Evolutionary conservation across 495 filamentous ascomycete genomes (phyloP).

Genomic region (Aspergillus nanangensis): DNA sequence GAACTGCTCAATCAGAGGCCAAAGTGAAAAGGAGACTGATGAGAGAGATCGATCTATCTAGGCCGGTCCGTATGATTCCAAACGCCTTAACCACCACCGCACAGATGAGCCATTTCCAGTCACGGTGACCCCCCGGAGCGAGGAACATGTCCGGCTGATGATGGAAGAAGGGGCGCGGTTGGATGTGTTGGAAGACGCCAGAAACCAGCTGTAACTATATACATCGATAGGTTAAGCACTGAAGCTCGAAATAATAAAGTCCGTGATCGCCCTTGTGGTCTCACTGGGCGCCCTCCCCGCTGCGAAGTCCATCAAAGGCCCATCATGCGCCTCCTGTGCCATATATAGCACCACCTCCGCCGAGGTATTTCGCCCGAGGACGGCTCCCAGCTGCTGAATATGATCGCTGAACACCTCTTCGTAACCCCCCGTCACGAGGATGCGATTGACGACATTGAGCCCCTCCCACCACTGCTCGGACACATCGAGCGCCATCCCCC

Average conservation of each 20-base stretch:
- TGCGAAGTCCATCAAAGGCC: conserved; percentile 21
- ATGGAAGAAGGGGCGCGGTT: conserved; percentile 1
- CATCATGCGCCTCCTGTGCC: conserved; percentile 21
- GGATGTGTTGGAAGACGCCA: background rate
- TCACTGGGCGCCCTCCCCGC: conserved; percentile 5
- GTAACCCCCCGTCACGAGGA: conserved; percentile 17
- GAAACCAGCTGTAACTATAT: background rate
- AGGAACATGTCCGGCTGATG: conserved; percentile 20
- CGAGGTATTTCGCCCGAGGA: conserved; percentile 9
- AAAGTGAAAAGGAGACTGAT: background rate
- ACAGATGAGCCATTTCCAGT: conserved; percentile 24
- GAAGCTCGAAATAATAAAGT: background rate
- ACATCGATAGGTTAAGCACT: background rate
- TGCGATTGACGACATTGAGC: conserved; percentile 11
- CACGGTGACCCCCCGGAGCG: conserved; percentile 16
- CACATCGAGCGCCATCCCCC: conserved; percentile 23
- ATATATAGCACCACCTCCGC: conserved; percentile 8
- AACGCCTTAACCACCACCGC: conserved; percentile 18
- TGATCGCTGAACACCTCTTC: conserved; percentile 23
- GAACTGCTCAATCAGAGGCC: no score
- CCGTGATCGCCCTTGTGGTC: background rate
- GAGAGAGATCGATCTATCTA: background rate
- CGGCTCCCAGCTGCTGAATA: conserved; percentile 9
- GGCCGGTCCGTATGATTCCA: conserved; percentile 14
- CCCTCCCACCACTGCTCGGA: conserved; percentile 17